Evolutionary conservation across 129 eudicot species (phyloP), one percentile per base, ranked within the genome.

Genomic region (Chrysanthemum lavandulifolium): DNA sequence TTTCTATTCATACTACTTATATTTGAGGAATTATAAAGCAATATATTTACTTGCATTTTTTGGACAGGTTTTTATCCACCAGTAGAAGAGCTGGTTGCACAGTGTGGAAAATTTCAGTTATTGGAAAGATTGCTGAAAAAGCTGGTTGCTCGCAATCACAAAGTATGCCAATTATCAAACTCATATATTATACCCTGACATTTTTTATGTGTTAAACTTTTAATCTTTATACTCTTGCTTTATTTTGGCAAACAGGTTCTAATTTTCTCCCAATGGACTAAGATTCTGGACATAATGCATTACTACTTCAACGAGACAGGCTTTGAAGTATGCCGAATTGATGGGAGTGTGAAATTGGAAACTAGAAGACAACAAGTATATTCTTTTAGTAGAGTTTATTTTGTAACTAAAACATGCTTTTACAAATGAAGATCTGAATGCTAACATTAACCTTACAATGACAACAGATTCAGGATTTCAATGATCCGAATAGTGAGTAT

Each of bases 221-320:
- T 48, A 36, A 65, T 67, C 65, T n/a, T 71, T 50, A 33, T 61
- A 55, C 67, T 76, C 10, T 21, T 27, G 47, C 23, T 77, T 64
- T 45, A 69, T 61, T 74, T 55, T 83, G 62, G 55, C 27, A 49
- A 76, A 68, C 89, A 95, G 97, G 99, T 95, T 54, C 80, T 95
- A 54, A 82, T 95, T 27, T 95, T 95, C 82, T 95, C 99, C 21
- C 99, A 95, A 76, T 90, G 94, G 95, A 95, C 99, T 47, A 95
- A 86, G 75, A 47, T 95, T 23, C 65, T 95, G 80, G 97, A 95
- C 84, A 83, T 95, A 68, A 91, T 95, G 90, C 90, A 95, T 73
- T 95, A 91, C 82, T 95, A 95, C 78, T 85, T 95, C 16, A 83
- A 86, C 51, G 97, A 91, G 76, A 91, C 78, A 67, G 92, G 90